Base-by-base conservation (phyloP, 176 grass and related monocot species). In the Neostapfia colusana region DNA sequence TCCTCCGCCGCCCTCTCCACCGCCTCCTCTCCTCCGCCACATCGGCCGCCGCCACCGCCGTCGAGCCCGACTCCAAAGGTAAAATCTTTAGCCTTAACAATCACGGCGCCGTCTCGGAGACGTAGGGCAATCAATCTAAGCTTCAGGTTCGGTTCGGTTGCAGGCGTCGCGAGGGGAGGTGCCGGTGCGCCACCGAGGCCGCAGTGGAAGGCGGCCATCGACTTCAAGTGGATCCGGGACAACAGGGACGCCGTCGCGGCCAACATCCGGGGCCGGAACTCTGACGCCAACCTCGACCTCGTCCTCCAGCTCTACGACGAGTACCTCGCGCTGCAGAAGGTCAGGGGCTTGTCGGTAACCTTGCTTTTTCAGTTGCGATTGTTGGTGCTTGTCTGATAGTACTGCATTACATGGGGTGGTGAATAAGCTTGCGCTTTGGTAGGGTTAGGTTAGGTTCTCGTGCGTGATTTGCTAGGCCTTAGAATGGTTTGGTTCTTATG, bases 191-290 rank as follows among this genome's bases (percentile, higher is more conserved):
- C 31, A 31, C 31, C 41, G 41, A 92, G 63, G 85, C 87, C 85
- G 69, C 89, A 88, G 50, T 98, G 95, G 95, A 98, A 86, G 80
- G 89, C 95, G 8, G 84, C 95, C 51, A 92, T 98, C 65, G 95
- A 98, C 72, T 98, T 98, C 95, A 98, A 98, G 78, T 98, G 89
- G 95, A 98, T 94, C 77, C 84, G 91, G 69, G 95, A 98, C 10
- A 98, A 98, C 76, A 84, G 75, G 85, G 89, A 92, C 21, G 70
- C 73, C 8, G 87, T 94, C 5, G 82, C 89, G 0, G 74, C 78
- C 54, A 98, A 98, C 44, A 94, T 98, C 43, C 80, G 46, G 16
- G 76, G 54, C 48, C 79, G 89, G 73, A 98, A 94, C 25, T 94
- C 91, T 4, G 67, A 51, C 43, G 91, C 91, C 27, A 90, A 98